These are phyloP conservation scores for Geotrichum fermentans DNA, from an alignment of 1,139 yeast genomes.

Conservation along the genomic window DNA sequence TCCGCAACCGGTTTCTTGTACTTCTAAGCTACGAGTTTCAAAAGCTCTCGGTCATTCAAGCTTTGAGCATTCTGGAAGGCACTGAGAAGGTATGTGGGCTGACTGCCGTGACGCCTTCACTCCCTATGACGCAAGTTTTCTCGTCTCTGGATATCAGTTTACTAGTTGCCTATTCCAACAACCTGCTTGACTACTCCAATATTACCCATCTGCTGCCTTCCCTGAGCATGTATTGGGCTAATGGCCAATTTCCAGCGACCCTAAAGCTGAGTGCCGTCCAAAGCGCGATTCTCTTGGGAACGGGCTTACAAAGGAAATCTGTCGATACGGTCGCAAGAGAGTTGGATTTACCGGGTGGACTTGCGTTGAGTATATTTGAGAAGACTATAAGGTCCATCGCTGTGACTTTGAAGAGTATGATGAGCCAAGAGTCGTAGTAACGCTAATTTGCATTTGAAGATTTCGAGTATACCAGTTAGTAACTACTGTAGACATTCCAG, in stretches of 20 bases:
- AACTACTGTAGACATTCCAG: too few species aligned
- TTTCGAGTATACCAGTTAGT: too few species aligned
- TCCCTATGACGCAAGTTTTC: conserved; percentile 55
- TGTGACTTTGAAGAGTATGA: too few species aligned
- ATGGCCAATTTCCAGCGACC: conserved; percentile 45
- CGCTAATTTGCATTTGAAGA: too few species aligned
- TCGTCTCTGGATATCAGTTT: conserved; percentile 92
- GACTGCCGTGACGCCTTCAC: conserved; percentile 41
- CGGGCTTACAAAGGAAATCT: conserved; percentile 86
- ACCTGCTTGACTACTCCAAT: conserved; percentile 88
- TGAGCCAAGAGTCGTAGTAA: too few species aligned
- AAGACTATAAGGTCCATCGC: conserved; percentile 80
- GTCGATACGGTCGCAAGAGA: conserved; percentile 75
- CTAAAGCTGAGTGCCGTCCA: conserved; percentile 76
- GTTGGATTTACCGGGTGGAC: conserved; percentile 76
- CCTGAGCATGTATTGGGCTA: conserved; percentile 64
- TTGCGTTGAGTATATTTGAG: conserved; percentile 93
- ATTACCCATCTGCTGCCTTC: conserved; percentile 85
- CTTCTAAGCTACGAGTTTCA: conserved; percentile 78
- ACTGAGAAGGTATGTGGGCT: conserved; percentile 36
- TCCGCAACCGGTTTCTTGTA: conserved; percentile 80
- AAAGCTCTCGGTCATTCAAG: conserved; percentile 74
- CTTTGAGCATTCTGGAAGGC: conserved; percentile 76
- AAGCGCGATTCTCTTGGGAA: conserved; percentile 83
- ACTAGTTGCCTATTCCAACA: conserved; percentile 87